Conservation (phyloP, 768 basidiomycete genomes). For the Punctularia strigosozonata region DNA sequence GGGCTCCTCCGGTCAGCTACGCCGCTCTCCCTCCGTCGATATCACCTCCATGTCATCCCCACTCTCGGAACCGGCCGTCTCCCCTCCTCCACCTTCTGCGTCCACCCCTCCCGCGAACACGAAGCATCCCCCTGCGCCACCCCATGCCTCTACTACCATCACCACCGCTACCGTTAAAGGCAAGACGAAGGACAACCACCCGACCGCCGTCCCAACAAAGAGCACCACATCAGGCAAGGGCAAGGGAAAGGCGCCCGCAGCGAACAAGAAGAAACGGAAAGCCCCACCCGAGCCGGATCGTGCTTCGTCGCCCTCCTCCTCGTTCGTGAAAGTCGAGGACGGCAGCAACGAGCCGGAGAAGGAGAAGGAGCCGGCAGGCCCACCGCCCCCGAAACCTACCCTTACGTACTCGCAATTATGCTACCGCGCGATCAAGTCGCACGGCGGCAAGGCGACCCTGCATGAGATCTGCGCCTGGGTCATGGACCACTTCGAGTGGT, state of each 20-base stretch:
- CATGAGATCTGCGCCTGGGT: slow-evolving; percentile 93
- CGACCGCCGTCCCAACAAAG: neutral
- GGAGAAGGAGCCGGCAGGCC: slow-evolving; percentile 19
- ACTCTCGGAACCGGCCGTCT: slow-evolving; percentile 68
- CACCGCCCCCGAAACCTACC: slow-evolving; percentile 78
- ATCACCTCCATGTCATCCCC: slow-evolving; percentile 75
- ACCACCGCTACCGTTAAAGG: no score
- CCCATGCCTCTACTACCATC: no score
- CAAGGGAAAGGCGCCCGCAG: no score
- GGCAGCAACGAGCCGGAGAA: no score
- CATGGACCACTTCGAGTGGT: slow-evolving; percentile 80
- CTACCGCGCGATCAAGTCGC: slow-evolving; percentile 74
- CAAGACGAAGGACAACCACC: no score
- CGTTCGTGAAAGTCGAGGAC: no score
- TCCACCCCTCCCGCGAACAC: slow-evolving; percentile 32
- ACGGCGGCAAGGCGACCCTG: slow-evolving; percentile 78
- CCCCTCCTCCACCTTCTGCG: slow-evolving; percentile 47
- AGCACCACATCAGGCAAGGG: neutral
- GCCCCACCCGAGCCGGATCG: no score
- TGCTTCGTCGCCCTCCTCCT: no score
- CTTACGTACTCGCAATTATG: slow-evolving; percentile 89
- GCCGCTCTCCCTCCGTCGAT: slow-evolving; percentile 73
- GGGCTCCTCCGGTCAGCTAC: slow-evolving; percentile 46
- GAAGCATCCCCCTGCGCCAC: slow-evolving; percentile 34
- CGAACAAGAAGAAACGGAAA: no score